A percentile compares a stretch with the other conserved stretches of the same genome.
Conservation (phyloP, 257 asterid species). For the Orobanche coerulescens region DNA sequence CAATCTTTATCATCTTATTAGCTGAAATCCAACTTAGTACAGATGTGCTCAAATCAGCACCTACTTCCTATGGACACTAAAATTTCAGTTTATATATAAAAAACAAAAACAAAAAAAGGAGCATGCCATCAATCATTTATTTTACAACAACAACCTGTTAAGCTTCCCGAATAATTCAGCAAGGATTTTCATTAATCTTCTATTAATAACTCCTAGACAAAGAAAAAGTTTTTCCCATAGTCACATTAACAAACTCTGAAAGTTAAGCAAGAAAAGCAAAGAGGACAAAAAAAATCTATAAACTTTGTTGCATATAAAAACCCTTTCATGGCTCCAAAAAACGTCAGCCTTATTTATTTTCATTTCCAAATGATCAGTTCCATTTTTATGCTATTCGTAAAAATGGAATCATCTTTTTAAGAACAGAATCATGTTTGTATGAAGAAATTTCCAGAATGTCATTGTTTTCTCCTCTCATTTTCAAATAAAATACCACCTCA, state of each 20-base stretch:
- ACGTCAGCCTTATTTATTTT: not conserved
- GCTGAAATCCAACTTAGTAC: not conserved
- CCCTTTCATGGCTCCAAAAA: not conserved
- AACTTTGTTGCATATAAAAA: not conserved
- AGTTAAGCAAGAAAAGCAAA: not conserved
- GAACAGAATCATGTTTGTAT: no score
- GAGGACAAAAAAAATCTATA: not conserved
- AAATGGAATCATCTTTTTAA: no score
- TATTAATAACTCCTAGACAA: not conserved
- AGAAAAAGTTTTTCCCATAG: not conserved
- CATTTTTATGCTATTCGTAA: no score
- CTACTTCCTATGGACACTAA: not conserved
- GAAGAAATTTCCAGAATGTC: not conserved
- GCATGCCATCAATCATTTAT: not conserved
- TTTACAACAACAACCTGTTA: not conserved
- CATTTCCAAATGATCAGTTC: no score
- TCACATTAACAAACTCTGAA: not conserved
- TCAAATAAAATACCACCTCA: no score
- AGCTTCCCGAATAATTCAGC: not conserved
- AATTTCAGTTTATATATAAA: not conserved
- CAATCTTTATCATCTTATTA: not conserved
- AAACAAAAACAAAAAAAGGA: not conserved
- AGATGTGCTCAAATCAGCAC: not conserved
- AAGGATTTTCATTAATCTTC: not conserved
- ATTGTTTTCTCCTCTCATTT: not conserved